These are phyloP conservation scores for Myriosclerotinia curreyana DNA, from an alignment of 2,329 filamentous ascomycete species.

Conservation along the genomic window DNA sequence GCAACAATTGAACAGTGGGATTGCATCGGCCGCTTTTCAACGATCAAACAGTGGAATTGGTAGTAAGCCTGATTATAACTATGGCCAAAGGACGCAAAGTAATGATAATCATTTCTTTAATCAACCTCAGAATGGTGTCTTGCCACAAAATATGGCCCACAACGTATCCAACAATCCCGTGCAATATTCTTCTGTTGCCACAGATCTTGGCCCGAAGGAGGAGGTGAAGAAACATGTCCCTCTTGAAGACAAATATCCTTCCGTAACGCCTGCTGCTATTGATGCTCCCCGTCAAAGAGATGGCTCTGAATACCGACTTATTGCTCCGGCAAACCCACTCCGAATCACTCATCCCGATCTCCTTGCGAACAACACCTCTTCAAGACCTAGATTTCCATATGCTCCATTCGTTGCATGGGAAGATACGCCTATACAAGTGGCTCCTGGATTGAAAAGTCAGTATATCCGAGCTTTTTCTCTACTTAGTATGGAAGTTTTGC, in stretches of 20 bases:
- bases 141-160: constrained; percentile 23
- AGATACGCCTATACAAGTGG: constrained; percentile 32
- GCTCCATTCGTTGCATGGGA: constrained; percentile 36
- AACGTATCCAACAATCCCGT: constrained; percentile 25
- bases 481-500: constrained; percentile 4
- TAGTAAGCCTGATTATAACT: constrained; percentile 23
- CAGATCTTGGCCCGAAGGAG: constrained; percentile 21
- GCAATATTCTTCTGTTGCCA: constrained; percentile 23
- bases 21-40: constrained; percentile 29
- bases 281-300: constrained; percentile 12
- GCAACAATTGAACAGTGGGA: constrained; percentile 29
- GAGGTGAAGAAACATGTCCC: constrained; percentile 20
- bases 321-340: constrained; percentile 25
- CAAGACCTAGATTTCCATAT: constrained; percentile 31
- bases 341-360: constrained; percentile 35
- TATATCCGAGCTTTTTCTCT: constrained; percentile 3
- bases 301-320: neutral
- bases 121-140: constrained; percentile 24
- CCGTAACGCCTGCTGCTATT: constrained; percentile 1
- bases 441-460: constrained; percentile 37
- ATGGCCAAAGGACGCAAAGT: constrained; percentile 28
- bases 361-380: constrained; percentile 27
- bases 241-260: constrained; percentile 14
- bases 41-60: constrained; percentile 24
- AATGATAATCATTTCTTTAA: constrained; percentile 24